Evolutionary conservation across 768 basidiomycete genomes (phyloP), one percentile per base, ranked within the genome.

Genomic region (Mycena belliarum): DNA sequence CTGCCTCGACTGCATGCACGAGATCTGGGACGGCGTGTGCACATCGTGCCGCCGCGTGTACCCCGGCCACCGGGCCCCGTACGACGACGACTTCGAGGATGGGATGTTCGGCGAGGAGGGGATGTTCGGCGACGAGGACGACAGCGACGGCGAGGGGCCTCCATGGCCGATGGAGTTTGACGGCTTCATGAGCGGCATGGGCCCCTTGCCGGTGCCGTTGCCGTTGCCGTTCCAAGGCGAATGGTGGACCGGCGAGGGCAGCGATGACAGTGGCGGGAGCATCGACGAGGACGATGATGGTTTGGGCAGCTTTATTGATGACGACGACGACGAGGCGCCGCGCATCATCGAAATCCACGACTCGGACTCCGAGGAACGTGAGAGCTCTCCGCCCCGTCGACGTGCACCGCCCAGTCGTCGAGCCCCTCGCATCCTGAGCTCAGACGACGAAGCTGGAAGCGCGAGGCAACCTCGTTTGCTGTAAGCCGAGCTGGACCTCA

Each of bases 1-100:
- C 18, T 93, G 91, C 68, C 65, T 84, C 16, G 85, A 86, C 41
- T 93, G 90, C 61, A 80, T 85, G 77, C 84, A 92, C 65, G 91
- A 93, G 72, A 88, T 93, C 59, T 84, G 80, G 81, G 83, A 77
- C 58, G 88, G 87, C 1, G 67, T 77, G 21, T 93, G 91, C 66
- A 78, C 83, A 5, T 65, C 66, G 12, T 93, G 91, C 63, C 75
- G 80, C 26, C 79, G 88, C 32, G 69, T 69, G 20, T 91, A 90
- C 64, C 75, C 74, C 4, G 87, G 82, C 1, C 87, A 88, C 46
- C 70, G 65, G 14, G 66, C 66, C 6, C 73, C 66, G 7, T 68
- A 75, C 12, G 77, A 77, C 18, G 74, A 76, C 57, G 47, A 18
- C 48, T 65, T 42, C 54, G 65, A 35, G 29, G 29, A 32, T 12